Base-by-base conservation (phyloP, 306 rosid genomes). In the Acacia acuminata region DNA sequence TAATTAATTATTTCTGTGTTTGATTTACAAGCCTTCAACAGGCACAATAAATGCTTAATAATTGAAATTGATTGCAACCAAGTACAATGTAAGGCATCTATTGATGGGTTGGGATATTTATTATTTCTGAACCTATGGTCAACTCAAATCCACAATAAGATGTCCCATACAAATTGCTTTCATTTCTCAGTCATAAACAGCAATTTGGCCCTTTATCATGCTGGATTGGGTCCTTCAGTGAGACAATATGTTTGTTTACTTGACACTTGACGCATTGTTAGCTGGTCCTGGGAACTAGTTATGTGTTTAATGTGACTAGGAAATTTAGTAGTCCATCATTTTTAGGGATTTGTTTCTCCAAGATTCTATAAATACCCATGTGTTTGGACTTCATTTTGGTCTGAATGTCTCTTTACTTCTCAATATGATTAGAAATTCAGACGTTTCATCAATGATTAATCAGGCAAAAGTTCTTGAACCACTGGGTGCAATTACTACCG, bases 391-490 rank as follows among this genome's bases (percentile, higher is more conserved):
- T 6, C 2, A 7, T 56, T 56, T 56, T n/a, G 27, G 64, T 56
- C 64, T n/a, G 64, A 56, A 56, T 56, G 14, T 20, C 4, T 56
- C 12, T 4, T 25, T 17, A 25, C 15, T 10, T 61, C 25, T 61
- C 67, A 61, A 25, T 61, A 61, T 61, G 12, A 61, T 61, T 5
- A 63, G 68, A 63, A 63, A 63, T 63, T 63, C 20, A 63, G 7
- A 25, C 36, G 12, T 27, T 63, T 63, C 19, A 25, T 63, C 38
- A 63, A 63, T 63, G 68, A 80, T 75, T 71, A 77, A 76, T 86
- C 89, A 95, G 99, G 97, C 88, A 65, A 95, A 89, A 86, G 99
- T 95, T 83, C 96, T 95, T 79, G 97, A 90, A 86, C 99, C 99
- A 70, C 89, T 95, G 50, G 99, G 99, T 71, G 97, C 97, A 66